Base-by-base conservation (phyloP, 2,329 filamentous ascomycete genomes). In the Pseudogymnoascus sp. region DNA sequence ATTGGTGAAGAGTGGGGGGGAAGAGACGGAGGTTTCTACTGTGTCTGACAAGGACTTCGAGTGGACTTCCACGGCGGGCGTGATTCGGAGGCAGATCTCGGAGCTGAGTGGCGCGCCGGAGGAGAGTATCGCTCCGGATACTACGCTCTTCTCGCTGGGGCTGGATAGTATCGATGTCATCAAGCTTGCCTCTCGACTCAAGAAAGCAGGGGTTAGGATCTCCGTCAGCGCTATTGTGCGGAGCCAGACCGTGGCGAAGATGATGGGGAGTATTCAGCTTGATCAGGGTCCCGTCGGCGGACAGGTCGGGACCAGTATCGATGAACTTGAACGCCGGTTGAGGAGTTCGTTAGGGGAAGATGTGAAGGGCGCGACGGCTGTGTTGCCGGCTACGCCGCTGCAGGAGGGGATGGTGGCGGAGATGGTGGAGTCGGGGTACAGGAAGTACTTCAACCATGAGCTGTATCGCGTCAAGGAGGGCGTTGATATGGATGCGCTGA, bases 131-230 rank as follows among this genome's bases (percentile, higher is more conserved):
- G 72, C 75, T 1, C 81, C 83, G 60, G 74, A 78, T 5, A 84
- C 84, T 0, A 87, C 87, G 0, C 83, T 97, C 9, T 86, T 95
- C 39, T 86, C 93, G 67, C 80, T 97, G 33, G 92, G 92, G 0
- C 80, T 97, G 5, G 93, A 97, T 76, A 96, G 92, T 69, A 95
- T 97, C 63, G 92, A 97, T 73, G 83, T 88, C 1, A 93, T 97
- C 72, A 95, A 91, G 68, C 76, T 97, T 0, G 88, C 89, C 0
- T 86, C 90, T 0, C 82, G 85, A 60, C 78, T 96, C 1, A 88
- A 82, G 65, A 82, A 80, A 48, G 74, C 75, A 4, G 82, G 80
- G 0, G 75, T 94, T 18, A 71, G 76, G 0, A 72, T 96, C 9
- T 77, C 87, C 0, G 85, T 92, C n/a, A 89, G 90, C 66, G 78